A percentile compares a stretch with the other conserved stretches of the same genome.
Evolutionary conservation across 148 eudicot genomes (phyloP).

Genomic region (Polygonum aviculare): DNA sequence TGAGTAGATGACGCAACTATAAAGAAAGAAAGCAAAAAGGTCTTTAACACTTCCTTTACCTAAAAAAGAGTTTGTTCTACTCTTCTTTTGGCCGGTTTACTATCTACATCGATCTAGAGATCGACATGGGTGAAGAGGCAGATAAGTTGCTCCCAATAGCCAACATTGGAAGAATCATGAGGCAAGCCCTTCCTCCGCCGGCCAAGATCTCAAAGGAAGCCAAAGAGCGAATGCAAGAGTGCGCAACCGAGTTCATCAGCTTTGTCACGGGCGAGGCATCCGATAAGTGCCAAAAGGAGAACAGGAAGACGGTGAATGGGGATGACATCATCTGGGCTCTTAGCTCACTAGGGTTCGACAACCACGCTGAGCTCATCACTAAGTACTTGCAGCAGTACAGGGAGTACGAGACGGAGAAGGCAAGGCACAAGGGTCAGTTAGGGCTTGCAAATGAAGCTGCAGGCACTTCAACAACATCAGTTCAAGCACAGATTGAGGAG

Average conservation of each 20-base stretch:
- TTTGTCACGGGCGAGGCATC: constrained; percentile 52
- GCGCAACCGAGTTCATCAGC: constrained; percentile 51
- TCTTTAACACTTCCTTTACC: neutral
- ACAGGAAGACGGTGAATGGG: constrained; percentile 50
- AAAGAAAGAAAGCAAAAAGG: neutral
- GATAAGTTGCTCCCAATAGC: constrained; percentile 43
- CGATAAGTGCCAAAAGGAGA: constrained; percentile 61
- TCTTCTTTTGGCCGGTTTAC: too few species aligned
- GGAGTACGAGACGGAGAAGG: constrained; percentile 34
- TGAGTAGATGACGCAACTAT: neutral
- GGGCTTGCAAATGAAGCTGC: neutral
- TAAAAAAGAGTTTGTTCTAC: neutral
- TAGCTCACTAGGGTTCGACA: constrained; percentile 45
- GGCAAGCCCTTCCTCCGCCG: constrained; percentile 32
- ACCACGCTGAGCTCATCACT: constrained; percentile 31
- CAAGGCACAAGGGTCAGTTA: neutral
- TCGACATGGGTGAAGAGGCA: constrained; percentile 23
- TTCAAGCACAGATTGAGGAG: neutral
- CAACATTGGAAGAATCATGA: constrained; percentile 52
- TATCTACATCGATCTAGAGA: neutral
- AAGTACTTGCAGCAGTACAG: constrained; percentile 36
- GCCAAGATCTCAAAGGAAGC: constrained; percentile 59
- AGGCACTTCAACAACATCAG: neutral
- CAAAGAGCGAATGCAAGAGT: constrained; percentile 50
- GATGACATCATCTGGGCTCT: constrained; percentile 57